Evolutionary conservation across 176 grass and related monocot genomes (phyloP).

Genomic region (Pontederia paniculata): DNA sequence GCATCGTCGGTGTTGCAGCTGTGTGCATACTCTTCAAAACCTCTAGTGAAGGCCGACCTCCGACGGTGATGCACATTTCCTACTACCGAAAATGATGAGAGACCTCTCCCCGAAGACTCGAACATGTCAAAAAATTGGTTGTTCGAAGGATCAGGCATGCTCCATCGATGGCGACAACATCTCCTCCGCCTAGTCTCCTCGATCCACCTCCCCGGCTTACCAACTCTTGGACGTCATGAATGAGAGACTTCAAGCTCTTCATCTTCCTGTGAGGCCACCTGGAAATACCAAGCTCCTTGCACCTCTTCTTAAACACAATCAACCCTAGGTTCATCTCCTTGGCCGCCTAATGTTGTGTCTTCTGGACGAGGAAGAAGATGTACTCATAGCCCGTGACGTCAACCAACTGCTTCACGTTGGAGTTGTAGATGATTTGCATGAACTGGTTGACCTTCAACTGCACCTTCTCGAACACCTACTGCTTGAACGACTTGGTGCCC

Average conservation of each 20-base stretch:
- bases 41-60: no score
- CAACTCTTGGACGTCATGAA: conserved; percentile 55
- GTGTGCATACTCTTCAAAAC: no score
- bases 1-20: no score
- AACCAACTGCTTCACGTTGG: conserved; percentile 79
- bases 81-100: no score
- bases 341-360: conserved; percentile 77
- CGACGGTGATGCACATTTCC: no score
- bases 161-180: no score
- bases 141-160: no score
- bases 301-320: conserved; percentile 54
- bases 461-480: conserved; percentile 12
- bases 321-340: conserved; percentile 58
- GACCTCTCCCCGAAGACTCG: no score
- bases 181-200: no score
- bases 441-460: conserved; percentile 82
- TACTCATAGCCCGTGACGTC: conserved; percentile 71
- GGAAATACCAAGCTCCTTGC: conserved; percentile 48
- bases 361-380: conserved; percentile 71
- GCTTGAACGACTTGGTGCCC: conserved; percentile 57
- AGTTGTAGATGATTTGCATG: conserved; percentile 73
- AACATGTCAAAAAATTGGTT: no score
- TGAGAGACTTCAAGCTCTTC: conserved; percentile 52
- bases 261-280: conserved; percentile 71
- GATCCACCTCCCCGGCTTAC: no score